Evolutionary conservation across 768 basidiomycete genomes (phyloP), one percentile per base, ranked within the genome.

Genomic region (Trametes meyenii): DNA sequence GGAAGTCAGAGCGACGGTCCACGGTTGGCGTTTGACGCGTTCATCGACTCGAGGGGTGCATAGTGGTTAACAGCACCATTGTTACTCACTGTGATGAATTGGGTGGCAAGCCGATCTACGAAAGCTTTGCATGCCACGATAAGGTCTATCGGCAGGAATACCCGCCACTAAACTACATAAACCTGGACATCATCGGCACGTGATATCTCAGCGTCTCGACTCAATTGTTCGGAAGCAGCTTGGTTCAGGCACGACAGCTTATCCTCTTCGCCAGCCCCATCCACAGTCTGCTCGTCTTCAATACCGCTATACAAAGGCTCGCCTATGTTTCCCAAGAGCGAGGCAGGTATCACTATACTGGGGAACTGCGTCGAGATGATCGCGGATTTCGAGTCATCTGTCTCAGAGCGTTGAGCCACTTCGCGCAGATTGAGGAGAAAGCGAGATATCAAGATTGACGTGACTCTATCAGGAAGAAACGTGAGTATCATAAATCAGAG

Each of bases 1-100:
- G 64, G 81, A 81, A 7, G 79, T 94, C 8, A 81, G 94, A 23
- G 83, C 88, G 7, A 93, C 89, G 0, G 94, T 97, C 1, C 89
- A 94, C 68, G 94, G 94, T 2, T 95, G 92, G 92, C 78, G 75
- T 55, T 73, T 94, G 64, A 82, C 57, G n/a, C 57, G 57, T 8
- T 3, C 5, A 50, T 58, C 43, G 39, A 5, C 6, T 12, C 19
- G 5, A 26, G 17, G 46, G 7, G 24, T 13, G 12, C 49, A 17
- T 17, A 35, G 5, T 24, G 5, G 16, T 12, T 2, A 48, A 48
- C 16, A n/a, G 44, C 8, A 2, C 16, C 16, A n/a, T n/a, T n/a
- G n/a, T n/a, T n/a, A n/a, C n/a, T n/a, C n/a, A n/a, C n/a, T n/a
- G n/a, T n/a, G n/a, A n/a, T n/a, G n/a, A n/a, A n/a, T n/a, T n/a